Evolutionary conservation across 192 early-diverging fungal species (phyloP).

Genomic region (Tieghemiomyces parasiticus): DNA sequence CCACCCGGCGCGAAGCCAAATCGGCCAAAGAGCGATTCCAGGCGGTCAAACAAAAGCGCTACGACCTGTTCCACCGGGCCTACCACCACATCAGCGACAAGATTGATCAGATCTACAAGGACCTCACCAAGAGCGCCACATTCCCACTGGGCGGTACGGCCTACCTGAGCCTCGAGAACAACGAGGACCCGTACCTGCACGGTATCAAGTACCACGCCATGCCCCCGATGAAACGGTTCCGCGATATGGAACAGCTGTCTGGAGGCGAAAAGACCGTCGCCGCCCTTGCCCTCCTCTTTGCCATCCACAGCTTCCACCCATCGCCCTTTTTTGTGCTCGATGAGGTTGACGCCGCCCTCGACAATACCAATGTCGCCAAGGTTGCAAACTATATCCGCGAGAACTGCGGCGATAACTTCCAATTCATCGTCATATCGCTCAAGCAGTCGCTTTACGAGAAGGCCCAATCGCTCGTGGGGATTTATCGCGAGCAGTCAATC

Average conservation of each 20-base stretch:
- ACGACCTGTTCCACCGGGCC: slow-evolving; percentile 61
- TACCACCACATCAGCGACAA: slow-evolving; percentile 79
- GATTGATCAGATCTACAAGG: slow-evolving; percentile 95
- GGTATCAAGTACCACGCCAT: slow-evolving; percentile 98
- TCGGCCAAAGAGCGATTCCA: slow-evolving; percentile 69
- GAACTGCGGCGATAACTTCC: slow-evolving; percentile 45
- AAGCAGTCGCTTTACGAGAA: slow-evolving; percentile 91
- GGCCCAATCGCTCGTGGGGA: slow-evolving; percentile 86
- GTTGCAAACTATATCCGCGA: slow-evolving; percentile 82
- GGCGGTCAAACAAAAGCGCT: slow-evolving; percentile 55
- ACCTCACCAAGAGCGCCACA: slow-evolving; percentile 68
- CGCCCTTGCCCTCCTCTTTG: slow-evolving; percentile 90
- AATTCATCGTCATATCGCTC: slow-evolving; percentile 97
- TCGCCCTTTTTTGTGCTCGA: slow-evolving; percentile 99
- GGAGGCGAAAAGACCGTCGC: slow-evolving; percentile 99
- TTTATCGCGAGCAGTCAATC: slow-evolving; percentile 76
- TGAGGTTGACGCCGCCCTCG: slow-evolving; percentile 97
- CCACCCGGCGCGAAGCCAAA: slow-evolving; percentile 63
- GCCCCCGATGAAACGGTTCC: slow-evolving; percentile 98
- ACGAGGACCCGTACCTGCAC: slow-evolving; percentile 86
- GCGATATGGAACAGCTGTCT: slow-evolving; percentile 97
- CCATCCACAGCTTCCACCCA: slow-evolving; percentile 88
- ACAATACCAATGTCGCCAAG: slow-evolving; percentile 89
- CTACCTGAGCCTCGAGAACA: slow-evolving; percentile 81
- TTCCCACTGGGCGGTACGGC: slow-evolving; percentile 93